Base-by-base conservation (phyloP, 352 stramenopile genomes). In the Phytophthora tubulina region DNA sequence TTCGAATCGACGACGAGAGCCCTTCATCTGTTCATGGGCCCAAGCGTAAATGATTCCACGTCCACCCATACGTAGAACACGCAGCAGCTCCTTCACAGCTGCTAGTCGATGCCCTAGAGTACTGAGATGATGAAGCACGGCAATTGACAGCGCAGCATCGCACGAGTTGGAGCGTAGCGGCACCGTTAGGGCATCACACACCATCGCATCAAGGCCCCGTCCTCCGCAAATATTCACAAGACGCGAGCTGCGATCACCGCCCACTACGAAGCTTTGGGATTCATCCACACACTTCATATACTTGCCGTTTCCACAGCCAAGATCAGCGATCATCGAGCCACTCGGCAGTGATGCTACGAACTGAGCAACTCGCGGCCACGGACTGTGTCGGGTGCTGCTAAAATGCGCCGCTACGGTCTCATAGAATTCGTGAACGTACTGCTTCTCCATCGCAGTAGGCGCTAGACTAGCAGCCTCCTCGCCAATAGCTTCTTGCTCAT, bases 381-480 rank as follows among this genome's bases (percentile, higher is more conserved):
- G 82, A 51, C 90, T 93, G 78, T 96, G 91, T 49, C 90, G 81
- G n/a, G 90, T 96, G 75, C 83, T 94, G 66, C 88, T 95, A 57
- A 95, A 96, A 51, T 96, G 90, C 8, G 67, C 73, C 15, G 90
- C 89, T 46, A 95, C 85, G 3, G 85, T 94, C 70, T 96, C 89
- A 58, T 96, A 96, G 56, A 96, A 95, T 33, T 89, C 78, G 68
- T 96, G 89, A 33, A 96, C 89, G 49, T 90, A 96, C 56, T 93
- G 82, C 57, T 95, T 64, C 75, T 96, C 89, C 39, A 95, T 71
- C 2, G 72, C 63, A 27, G 89, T 95, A 44, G 89, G 89, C 14
- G 72, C 75, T 8, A 76, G 44, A 14, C 64, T 73, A n/a, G 54
- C 51, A 32, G 38, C 36, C 10, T 63, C 70, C 21, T 56, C 42